These are phyloP conservation scores for Boletus subparvulus DNA, from an alignment of 768 basidiomycete species.

Conservation along the genomic window DNA sequence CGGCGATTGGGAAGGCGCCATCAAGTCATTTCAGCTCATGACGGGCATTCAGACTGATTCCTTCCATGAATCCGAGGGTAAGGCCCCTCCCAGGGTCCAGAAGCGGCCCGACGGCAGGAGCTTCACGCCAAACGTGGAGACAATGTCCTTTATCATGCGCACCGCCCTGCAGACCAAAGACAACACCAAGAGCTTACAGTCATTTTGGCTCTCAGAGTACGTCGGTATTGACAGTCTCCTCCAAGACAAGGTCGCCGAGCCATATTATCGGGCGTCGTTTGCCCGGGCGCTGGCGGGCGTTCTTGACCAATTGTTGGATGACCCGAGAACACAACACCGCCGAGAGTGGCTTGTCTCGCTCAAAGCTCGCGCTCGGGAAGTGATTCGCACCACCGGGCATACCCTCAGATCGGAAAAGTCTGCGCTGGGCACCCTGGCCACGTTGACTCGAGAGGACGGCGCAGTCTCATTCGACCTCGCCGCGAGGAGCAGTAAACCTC, in stretches of 20 bases:
- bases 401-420: conserved; percentile 21
- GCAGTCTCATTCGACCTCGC: conserved; percentile 33
- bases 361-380: conserved; percentile 18
- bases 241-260: conserved; percentile 13
- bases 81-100: conserved; percentile 40
- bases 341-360: conserved; percentile 21
- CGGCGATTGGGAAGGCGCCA: conserved; percentile 60
- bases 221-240: conserved; percentile 44
- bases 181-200: conserved; percentile 54
- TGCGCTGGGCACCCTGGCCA: conserved; percentile 25
- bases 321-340: conserved; percentile 16
- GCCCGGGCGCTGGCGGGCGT: conserved; percentile 44
- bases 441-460: conserved; percentile 26
- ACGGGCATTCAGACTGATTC: conserved; percentile 60
- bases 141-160: conserved; percentile 55
- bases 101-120: conserved; percentile 44
- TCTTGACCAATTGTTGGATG: conserved; percentile 35
- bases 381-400: conserved; percentile 13
- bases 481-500: conserved; percentile 28
- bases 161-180: conserved; percentile 56
- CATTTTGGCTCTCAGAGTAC: conserved; percentile 55
- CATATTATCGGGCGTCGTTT: conserved; percentile 49
- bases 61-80: conserved; percentile 41
- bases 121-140: conserved; percentile 49
- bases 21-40: conserved; percentile 66